Base-by-base conservation (phyloP, 768 basidiomycete genomes). In the Naematelia aurantialba region DNA sequence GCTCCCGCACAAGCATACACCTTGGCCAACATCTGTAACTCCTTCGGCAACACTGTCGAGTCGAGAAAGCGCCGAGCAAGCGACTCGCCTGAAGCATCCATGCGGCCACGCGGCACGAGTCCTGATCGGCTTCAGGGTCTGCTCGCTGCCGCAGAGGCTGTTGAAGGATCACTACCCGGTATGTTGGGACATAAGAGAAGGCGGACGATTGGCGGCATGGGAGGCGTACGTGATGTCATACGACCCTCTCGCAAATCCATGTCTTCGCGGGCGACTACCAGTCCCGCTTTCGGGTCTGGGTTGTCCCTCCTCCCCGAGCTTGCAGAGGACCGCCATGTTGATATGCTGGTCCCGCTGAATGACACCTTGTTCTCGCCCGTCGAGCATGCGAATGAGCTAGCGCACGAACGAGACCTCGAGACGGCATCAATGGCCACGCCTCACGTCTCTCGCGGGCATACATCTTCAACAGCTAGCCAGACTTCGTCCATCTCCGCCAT, bases 131-230 rank as follows among this genome's bases (percentile, higher is more conserved):
- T 72, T 21, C 64, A 69, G 26, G 70, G 62, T 22, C 39, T 72
- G 17, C 50, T 72, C 1, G 70, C 68, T 24, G 70, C 70, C 22
- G 70, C 70, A 1, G 70, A 67, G 52, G 66, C 63, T 12, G 68
- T 72, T 14, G 70, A 72, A 45, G 68, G 68, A 2, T 58, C 58
- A 25, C 65, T 69, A 27, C 57, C 63, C 5, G 62, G 60, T 27
- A 46, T 72, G 14, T 49, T 72, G 2, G 52, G 63, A 4, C 68
- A 68, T 34, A 72, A 72, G 42, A 25, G 70, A 17, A 22, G 70
- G 45, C 55, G 70, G 21, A 72, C 70, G 1, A 69, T 72, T 11
- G 68, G 68, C 12, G 70, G 68, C 29, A 48, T 61, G 11, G 55
- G 55, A 2, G 55, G 61, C n/a, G 61, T 66, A 29, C 54, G 60